These are phyloP conservation scores for Pseudogymnoascus sp. DNA, from an alignment of 2,329 filamentous ascomycete genomes.

Conservation along the genomic window DNA sequence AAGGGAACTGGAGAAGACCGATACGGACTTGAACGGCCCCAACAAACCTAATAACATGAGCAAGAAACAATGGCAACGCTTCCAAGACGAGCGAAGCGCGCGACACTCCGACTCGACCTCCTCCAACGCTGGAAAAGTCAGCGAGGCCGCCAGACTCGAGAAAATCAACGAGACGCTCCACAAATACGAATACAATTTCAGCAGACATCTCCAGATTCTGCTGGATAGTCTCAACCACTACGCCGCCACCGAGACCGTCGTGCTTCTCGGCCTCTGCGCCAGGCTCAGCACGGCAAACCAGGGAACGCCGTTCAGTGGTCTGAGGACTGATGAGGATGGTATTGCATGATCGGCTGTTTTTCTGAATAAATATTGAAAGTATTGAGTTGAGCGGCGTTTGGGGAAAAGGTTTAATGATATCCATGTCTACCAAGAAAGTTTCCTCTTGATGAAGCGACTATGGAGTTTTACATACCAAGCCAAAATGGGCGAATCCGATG, in stretches of 20 bases:
- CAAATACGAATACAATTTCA: constrained; percentile 92
- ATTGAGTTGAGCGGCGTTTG: constrained; percentile 6
- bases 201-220: constrained; percentile 83
- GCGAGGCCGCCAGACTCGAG: constrained; percentile 26
- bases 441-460: constrained; percentile 4
- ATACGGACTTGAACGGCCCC: constrained; percentile 64
- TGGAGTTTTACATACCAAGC: constrained; percentile 1
- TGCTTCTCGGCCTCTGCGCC: constrained; percentile 81
- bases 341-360: constrained; percentile 14
- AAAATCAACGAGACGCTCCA: constrained; percentile 74
- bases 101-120: constrained; percentile 31
- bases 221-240: constrained; percentile 95
- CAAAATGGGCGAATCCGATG: neutral
- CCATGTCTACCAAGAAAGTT: constrained; percentile 11
- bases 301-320: constrained; percentile 59
- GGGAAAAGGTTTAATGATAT: constrained; percentile 9
- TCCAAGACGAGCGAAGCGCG: constrained; percentile 44
- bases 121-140: constrained; percentile 16
- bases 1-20: constrained; percentile 74
- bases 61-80: constrained; percentile 53
- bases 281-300: constrained; percentile 75
- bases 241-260: constrained; percentile 93
- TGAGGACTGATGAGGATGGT: constrained; percentile 52
- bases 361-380: constrained; percentile 4
- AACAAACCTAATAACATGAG: constrained; percentile 55